Percentiles rank a stretch among this genome's conserved stretches.
Conservation (phyloP, 768 basidiomycete genomes). For the Termitomyces sp. region DNA sequence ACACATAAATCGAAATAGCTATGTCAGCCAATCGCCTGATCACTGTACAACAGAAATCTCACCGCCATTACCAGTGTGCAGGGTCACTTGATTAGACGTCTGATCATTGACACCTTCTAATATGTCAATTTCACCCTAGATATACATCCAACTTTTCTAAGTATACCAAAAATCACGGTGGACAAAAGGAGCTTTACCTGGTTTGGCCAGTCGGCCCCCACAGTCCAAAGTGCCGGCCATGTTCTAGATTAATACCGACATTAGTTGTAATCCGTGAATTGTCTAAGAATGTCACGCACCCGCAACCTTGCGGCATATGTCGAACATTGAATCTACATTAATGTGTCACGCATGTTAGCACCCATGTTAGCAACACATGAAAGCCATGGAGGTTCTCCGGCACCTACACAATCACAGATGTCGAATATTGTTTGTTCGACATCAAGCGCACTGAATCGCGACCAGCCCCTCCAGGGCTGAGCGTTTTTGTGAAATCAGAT, state of each 20-base stretch:
- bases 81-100: conserved; percentile 29
- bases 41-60: conserved; percentile 36
- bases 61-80: conserved; percentile 40
- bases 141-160: background rate
- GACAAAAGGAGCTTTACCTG: conserved; percentile 17
- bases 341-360: background rate
- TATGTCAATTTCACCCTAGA: conserved; percentile 46
- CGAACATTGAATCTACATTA: conserved; percentile 36
- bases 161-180: background rate
- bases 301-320: conserved; percentile 61
- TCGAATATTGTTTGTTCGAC: conserved; percentile 47
- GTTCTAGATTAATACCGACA: conserved; percentile 17
- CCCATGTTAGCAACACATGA: background rate
- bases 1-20: background rate
- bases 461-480: conserved; percentile 45
- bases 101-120: conserved; percentile 38
- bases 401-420: conserved; percentile 46
- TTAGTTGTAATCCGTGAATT: background rate
- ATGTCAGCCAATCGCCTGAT: conserved; percentile 23
- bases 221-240: conserved; percentile 60
- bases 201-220: conserved; percentile 43
- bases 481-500: conserved; percentile 43
- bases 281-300: conserved; percentile 24
- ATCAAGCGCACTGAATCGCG: conserved; percentile 53
- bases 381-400: background rate